Conservation (phyloP, 768 basidiomycete genomes). For the Piloderma croceum region DNA sequence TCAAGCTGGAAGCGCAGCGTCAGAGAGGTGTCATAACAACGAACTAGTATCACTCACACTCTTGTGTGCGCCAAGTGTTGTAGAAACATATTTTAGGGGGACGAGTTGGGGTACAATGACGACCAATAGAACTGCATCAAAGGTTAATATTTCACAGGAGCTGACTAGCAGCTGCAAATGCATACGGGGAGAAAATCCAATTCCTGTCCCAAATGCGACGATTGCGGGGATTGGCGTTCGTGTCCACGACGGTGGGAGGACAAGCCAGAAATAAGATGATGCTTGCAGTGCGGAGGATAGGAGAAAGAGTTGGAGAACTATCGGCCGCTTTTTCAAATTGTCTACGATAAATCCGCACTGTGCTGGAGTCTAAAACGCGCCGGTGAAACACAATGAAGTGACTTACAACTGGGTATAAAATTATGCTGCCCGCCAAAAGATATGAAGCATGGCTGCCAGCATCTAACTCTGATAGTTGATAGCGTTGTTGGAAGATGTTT, state of each 20-base stretch:
- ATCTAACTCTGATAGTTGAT: conserved; percentile 49
- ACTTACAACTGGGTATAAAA: conserved; percentile 66
- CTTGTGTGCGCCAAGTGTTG: conserved; percentile 74
- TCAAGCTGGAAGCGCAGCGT: conserved; percentile 46
- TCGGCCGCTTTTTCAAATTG: conserved; percentile 46
- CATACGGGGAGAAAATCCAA: conserved; percentile 70
- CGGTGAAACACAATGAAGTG: conserved; percentile 7
- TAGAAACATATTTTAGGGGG: conserved; percentile 65
- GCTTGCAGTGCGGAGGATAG: conserved; percentile 57
- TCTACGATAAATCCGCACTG: conserved; percentile 69
- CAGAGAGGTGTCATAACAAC: conserved; percentile 1
- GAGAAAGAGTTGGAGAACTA: conserved; percentile 53
- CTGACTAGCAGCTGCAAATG: conserved; percentile 5
- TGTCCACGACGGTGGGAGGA: conserved; percentile 53
- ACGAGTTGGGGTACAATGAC: conserved; percentile 72
- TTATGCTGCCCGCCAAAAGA: conserved; percentile 60
- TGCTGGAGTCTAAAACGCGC: too few relatives aligned
- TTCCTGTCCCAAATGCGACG: conserved; percentile 54
- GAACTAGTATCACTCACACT: conserved; percentile 41
- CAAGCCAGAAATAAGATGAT: conserved; percentile 61
- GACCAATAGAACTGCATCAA: conserved; percentile 55
- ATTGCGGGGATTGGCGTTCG: conserved; percentile 57
- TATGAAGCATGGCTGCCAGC: conserved; percentile 67
- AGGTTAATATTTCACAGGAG: conserved; percentile 5
- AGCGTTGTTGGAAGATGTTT: conserved; percentile 69